These are phyloP conservation scores for Tetrahymena malaccensis DNA, from an alignment of 73 alveolate genomes.

Conservation along the genomic window DNA sequence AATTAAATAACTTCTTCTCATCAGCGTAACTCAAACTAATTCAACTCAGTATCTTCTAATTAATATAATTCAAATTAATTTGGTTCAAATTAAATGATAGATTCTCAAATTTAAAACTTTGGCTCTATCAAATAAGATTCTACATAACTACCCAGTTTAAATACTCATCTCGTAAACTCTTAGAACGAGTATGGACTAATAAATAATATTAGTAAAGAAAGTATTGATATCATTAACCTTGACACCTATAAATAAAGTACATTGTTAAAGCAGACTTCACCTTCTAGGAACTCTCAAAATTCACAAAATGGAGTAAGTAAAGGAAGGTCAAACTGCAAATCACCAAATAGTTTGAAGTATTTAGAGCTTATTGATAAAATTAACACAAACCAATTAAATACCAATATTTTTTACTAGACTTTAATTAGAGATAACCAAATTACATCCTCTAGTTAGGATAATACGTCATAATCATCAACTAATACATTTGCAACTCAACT, in stretches of 20 bases:
- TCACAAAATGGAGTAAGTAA: not conserved
- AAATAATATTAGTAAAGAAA: not conserved
- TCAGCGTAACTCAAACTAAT: not conserved
- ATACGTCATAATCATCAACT: not conserved
- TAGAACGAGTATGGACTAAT: not conserved
- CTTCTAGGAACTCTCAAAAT: not conserved
- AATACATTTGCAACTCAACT: not conserved
- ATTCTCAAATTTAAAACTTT: not conserved
- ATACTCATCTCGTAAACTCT: not conserved
- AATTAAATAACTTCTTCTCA: not conserved
- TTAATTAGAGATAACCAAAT: not conserved
- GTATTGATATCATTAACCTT: not conserved
- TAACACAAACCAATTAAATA: not conserved
- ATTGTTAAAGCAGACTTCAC: not conserved
- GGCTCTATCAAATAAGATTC: not conserved
- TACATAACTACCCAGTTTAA: not conserved
- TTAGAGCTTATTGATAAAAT: not conserved
- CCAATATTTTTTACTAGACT: not conserved
- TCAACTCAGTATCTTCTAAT: not conserved
- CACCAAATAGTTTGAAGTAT: not conserved
- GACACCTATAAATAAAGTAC: not conserved
- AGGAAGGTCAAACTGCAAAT: not conserved
- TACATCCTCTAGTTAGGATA: not conserved
- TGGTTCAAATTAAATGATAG: not conserved
- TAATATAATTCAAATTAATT: not conserved